These are phyloP conservation scores for Gracilariopsis chorda DNA, from an alignment of 23 red algal genomes.

Conservation along the genomic window DNA sequence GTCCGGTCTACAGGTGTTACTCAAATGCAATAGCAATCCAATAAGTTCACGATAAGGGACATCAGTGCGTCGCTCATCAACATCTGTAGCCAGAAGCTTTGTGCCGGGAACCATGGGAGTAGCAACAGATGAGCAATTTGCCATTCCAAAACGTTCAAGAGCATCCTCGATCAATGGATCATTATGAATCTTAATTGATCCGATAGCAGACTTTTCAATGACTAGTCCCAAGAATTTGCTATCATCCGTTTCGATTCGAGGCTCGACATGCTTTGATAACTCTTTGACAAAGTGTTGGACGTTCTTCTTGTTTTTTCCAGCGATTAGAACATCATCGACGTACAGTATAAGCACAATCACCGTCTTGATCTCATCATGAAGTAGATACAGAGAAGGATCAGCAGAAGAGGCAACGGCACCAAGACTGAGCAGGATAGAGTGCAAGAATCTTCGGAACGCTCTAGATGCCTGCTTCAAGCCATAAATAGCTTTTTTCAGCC, in stretches of 20 bases:
- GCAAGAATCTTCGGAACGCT: neutral
- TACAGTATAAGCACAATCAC: neutral
- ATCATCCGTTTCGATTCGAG: neutral
- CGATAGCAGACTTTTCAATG: neutral
- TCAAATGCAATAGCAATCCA: neutral
- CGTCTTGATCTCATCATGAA: neutral
- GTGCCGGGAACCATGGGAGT: neutral
- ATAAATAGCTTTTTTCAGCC: neutral
- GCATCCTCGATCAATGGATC: neutral
- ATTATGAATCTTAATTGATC: neutral
- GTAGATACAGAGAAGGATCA: neutral
- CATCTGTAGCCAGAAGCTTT: neutral
- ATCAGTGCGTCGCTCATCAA: neutral
- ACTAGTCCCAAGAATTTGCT: neutral
- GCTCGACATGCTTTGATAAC: neutral
- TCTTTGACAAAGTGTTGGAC: neutral
- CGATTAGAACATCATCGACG: constrained; percentile 25
- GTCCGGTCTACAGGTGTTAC: neutral
- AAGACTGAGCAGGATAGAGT: neutral
- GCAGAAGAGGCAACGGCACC: neutral
- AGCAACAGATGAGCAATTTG: neutral
- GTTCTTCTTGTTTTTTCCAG: neutral
- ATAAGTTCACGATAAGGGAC: neutral
- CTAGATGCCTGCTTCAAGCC: constrained; percentile 12
- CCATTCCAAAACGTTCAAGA: neutral